Base-by-base conservation (phyloP, 2,329 filamentous ascomycete genomes). In the Verticillium albo-atrum region DNA sequence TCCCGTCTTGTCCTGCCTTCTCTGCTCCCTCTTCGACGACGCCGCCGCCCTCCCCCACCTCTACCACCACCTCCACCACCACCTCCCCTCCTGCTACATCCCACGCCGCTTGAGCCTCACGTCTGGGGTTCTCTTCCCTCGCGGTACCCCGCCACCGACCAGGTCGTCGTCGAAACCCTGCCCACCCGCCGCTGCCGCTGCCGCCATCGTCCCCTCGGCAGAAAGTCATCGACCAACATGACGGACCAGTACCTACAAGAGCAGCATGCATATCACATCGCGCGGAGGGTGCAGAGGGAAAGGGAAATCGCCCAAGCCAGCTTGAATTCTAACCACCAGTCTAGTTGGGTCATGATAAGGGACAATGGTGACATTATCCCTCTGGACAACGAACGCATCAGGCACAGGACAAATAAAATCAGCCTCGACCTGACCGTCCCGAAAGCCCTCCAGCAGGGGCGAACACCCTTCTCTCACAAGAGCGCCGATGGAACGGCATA, bases 311-410 rank as follows among this genome's bases (percentile, higher is more conserved):
- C 62, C 14, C 57, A 61, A 34, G 58, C 60, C 58, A 56, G 59
- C n/a, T 55, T 73, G 60, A 74, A 82, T 71, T 77, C 82, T 85
- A 76, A 86, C 77, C 77, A 84, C 71, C 73, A 74, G 67, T 73
- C 77, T 70, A 86, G 83, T 68, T 97, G 94, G 94, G 94, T 97
- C 53, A 97, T 97, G 93, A 86, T 96, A 70, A 87, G 89, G 70
- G 84, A 89, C 70, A 72, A 78, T 47, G 80, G 82, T 66, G 86
- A 89, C 61, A 95, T 97, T 75, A 89, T 96, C 70, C 91, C 89
- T 69, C 85, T 97, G 54, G 90, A 91, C 52, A 88, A 89, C 71
- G 94, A 98, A 78, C 87, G 87, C 67, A 87, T 91, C 63, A 83
- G 96, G 61, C 91, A 90, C 75, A 89, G 87, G 66, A 92, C 92